Evolutionary conservation across 2,329 filamentous ascomycete species (phyloP).

Genomic region (Neurospora sp.): DNA sequence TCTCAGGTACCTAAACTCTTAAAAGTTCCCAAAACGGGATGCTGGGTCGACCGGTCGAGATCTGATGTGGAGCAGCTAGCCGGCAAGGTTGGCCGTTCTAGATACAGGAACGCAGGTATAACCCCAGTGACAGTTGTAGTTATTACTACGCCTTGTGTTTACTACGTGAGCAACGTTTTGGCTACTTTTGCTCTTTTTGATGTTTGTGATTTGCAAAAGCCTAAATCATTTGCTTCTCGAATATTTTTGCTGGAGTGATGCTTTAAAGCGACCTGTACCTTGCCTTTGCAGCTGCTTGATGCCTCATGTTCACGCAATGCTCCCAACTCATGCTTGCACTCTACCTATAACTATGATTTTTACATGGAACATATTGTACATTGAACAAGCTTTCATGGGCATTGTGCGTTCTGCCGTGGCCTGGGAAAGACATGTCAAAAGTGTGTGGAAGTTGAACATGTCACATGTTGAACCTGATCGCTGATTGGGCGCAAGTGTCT

Average conservation of each 20-base stretch:
- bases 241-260: background rate
- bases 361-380: background rate
- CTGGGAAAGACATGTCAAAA: background rate
- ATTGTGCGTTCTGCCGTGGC: background rate
- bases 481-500: background rate
- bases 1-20: background rate
- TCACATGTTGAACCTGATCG: background rate
- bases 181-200: background rate
- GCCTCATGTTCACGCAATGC: background rate
- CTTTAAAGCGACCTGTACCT: background rate
- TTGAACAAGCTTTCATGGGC: background rate
- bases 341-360: background rate
- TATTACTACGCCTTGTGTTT: background rate
- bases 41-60: conserved; percentile 3
- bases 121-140: background rate
- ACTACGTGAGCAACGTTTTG: background rate
- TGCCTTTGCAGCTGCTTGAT: background rate
- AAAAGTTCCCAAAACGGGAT: background rate
- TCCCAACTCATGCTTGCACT: background rate
- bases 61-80: background rate
- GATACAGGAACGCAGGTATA: background rate
- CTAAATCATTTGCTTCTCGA: background rate
- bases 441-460: background rate
- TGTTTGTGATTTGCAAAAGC: background rate
- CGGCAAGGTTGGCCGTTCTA: background rate